Evolutionary conservation across 139 green algal genomes (phyloP).

Genomic region (Volvox africanus): DNA sequence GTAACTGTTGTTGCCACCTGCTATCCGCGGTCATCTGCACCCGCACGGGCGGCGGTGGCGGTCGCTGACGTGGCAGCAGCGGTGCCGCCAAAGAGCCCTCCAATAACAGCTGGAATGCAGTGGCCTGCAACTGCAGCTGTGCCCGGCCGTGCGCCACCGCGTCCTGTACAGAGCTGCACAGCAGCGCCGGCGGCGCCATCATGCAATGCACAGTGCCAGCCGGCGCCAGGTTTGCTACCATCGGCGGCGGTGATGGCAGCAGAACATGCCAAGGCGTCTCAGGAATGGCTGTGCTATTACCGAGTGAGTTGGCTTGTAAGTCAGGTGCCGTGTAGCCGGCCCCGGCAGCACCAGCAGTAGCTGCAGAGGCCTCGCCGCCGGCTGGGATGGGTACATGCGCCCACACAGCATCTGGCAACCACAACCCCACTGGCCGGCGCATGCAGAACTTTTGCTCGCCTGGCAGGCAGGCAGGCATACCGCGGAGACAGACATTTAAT

Average conservation of each 20-base stretch:
- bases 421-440: constrained; percentile 24
- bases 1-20: background rate
- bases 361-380: background rate
- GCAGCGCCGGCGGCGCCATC: constrained; percentile 2
- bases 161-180: constrained; percentile 5
- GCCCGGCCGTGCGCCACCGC: constrained; percentile 67
- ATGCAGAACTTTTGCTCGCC: background rate
- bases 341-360: no score
- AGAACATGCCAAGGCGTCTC: background rate
- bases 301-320: no score
- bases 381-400: background rate
- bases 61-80: constrained; percentile 41
- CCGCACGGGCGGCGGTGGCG: background rate
- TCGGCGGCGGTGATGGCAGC: background rate
- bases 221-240: no score
- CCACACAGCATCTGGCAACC: constrained; percentile 38
- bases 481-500: no score
- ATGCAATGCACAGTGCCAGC: background rate
- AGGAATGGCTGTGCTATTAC: no score
- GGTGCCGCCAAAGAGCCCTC: constrained; percentile 33
- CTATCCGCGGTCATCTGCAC: background rate
- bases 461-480: background rate
- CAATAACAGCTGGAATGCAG: constrained; percentile 59
- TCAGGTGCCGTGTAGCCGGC: no score
- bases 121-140: constrained; percentile 83